Percentiles rank a stretch among this genome's conserved stretches.
These are phyloP conservation scores for Niebla homalea DNA, from an alignment of 495 filamentous ascomycete genomes.

Conservation along the genomic window DNA sequence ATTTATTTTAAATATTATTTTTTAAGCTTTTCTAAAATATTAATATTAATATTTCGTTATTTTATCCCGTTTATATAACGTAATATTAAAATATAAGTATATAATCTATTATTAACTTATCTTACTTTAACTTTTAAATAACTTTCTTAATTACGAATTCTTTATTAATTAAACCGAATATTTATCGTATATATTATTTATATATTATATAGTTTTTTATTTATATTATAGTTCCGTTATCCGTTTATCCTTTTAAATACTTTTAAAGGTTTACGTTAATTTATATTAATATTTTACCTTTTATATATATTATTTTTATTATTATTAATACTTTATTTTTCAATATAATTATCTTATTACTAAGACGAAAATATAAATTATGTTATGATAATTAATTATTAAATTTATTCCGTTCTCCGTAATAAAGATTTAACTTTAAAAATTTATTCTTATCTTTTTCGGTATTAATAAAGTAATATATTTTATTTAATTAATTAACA, in stretches of 20 bases:
- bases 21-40: too few relatives aligned
- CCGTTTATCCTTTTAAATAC: background rate
- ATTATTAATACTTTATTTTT: background rate
- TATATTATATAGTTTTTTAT: background rate
- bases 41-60: too few relatives aligned
- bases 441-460: too few relatives aligned
- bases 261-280: background rate
- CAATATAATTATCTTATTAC: background rate
- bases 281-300: background rate
- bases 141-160: too few relatives aligned
- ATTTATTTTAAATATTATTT: too few relatives aligned
- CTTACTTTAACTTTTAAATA: too few relatives aligned
- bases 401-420: background rate
- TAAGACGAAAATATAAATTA: slow-evolving; percentile 3
- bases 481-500: too few relatives aligned
- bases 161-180: background rate
- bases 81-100: too few relatives aligned
- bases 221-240: background rate
- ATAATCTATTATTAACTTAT: too few relatives aligned
- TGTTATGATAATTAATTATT: background rate
- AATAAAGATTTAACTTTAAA: background rate
- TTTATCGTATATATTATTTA: background rate
- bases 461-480: too few relatives aligned
- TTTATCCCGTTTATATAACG: too few relatives aligned
- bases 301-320: background rate